These are phyloP conservation scores for sunflower (Helianthus annuus) DNA, from an alignment of 129 eudicot species.

Conservation along the genomic window HanXRQr2.0-SUNRISE NC_035441.2:139669771-139670270, in stretches of 20 bases:
- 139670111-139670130: too few relatives aligned
- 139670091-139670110: not conserved
- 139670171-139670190: too few relatives aligned
- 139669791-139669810: constrained; percentile 9
- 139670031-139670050: not conserved
- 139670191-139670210: too few relatives aligned
- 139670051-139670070: constrained; percentile 12
- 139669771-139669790: constrained; percentile 31
- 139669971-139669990: constrained; percentile 11
- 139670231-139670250: too few relatives aligned
- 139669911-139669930: constrained; percentile 19
- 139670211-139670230: too few relatives aligned
- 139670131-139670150: too few relatives aligned
- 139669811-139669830: constrained; percentile 29
- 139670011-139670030: not conserved
- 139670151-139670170: too few relatives aligned
- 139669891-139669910: constrained; percentile 31
- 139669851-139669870: constrained; percentile 21
- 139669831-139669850: constrained; percentile 9
- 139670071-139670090: not conserved
- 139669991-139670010: not conserved
- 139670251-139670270: too few relatives aligned
- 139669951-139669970: not conserved
- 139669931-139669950: not conserved
- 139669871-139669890: constrained; percentile 1